Conservation (phyloP, 2,329 filamentous ascomycete genomes). For the Pestalotiopsis sp. region DNA sequence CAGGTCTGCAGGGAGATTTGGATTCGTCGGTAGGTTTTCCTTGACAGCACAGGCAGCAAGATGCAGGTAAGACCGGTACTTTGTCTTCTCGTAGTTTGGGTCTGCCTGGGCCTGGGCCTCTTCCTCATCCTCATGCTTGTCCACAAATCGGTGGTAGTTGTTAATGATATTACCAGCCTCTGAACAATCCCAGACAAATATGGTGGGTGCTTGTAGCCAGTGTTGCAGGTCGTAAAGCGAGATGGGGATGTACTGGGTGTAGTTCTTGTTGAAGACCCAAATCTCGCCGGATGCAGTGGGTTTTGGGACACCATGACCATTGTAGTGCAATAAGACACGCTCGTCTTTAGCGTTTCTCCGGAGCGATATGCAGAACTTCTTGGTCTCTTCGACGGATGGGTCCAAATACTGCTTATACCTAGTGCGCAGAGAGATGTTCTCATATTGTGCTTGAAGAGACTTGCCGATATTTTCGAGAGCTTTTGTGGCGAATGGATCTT, state of each 20-base stretch:
- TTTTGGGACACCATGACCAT: slow-evolving; percentile 95
- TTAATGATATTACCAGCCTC: slow-evolving; percentile 93
- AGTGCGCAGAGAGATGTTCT: slow-evolving; percentile 92
- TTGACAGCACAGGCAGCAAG: slow-evolving; percentile 88
- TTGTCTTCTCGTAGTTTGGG: slow-evolving; percentile 80
- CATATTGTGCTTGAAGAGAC: slow-evolving; percentile 93
- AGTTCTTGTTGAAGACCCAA: slow-evolving; percentile 99
- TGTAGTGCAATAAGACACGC: slow-evolving; percentile 96
- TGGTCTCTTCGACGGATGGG: slow-evolving; percentile 94
- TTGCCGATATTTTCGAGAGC: slow-evolving; percentile 95
- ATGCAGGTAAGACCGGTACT: slow-evolving; percentile 74
- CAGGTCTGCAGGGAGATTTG: slow-evolving; percentile 87
- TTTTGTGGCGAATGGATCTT: slow-evolving; percentile 85
- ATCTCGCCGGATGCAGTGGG: slow-evolving; percentile 96
- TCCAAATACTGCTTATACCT: slow-evolving; percentile 97
- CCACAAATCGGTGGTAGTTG: slow-evolving; percentile 92
- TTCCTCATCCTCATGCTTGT: slow-evolving; percentile 93
- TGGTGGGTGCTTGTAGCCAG: slow-evolving; percentile 92
- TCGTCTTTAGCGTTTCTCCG: slow-evolving; percentile 94
- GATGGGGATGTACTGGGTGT: slow-evolving; percentile 97
- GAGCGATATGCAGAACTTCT: slow-evolving; percentile 91
- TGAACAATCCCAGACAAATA: slow-evolving; percentile 98
- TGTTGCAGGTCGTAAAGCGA: slow-evolving; percentile 93
- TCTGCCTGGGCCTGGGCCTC: slow-evolving; percentile 75
- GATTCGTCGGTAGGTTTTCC: slow-evolving; percentile 94